Evolutionary conservation across 805 yeast genomes (phyloP).

Genomic region (Tetrapisispora nanseiensis): DNA sequence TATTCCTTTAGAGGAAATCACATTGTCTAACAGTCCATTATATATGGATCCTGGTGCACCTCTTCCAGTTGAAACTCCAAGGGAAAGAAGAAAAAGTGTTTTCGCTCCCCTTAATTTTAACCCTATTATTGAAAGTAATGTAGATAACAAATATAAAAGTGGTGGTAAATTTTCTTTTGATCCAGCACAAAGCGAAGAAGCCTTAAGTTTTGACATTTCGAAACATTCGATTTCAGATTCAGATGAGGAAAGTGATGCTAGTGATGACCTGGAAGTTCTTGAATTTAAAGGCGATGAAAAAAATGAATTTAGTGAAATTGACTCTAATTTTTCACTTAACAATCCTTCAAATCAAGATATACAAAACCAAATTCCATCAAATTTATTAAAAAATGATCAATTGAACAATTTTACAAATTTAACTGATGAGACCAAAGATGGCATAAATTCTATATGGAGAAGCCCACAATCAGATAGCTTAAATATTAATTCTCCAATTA

Average conservation of each 20-base stretch:
- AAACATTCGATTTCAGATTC: conserved; percentile 25
- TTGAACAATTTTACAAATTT: conserved; percentile 5
- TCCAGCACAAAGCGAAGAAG: conserved; percentile 24
- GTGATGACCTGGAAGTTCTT: conserved; percentile 19
- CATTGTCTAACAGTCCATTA: conserved; percentile 41
- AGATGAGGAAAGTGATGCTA: conserved; percentile 25
- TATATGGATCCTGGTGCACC: conserved; percentile 84
- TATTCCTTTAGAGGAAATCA: conserved; percentile 52
- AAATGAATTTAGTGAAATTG: conserved; percentile 14
- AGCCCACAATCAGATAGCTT: conserved; percentile 13
- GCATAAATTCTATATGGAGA: conserved; percentile 22
- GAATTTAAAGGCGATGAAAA: conserved; percentile 11
- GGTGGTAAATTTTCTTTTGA: conserved; percentile 77
- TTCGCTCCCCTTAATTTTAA: conserved; percentile 79
- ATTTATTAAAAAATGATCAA: conserved; percentile 7
- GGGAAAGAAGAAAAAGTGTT: conserved; percentile 43
- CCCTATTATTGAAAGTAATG: conserved; percentile 62
- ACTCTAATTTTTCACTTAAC: conserved; percentile 9
- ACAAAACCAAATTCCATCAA: conserved; percentile 12
- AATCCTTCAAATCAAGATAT: conserved; percentile 9
- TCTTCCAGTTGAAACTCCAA: conserved; percentile 46
- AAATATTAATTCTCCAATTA: conserved; percentile 16
- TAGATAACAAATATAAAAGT: conserved; percentile 76
- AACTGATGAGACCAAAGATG: conserved; percentile 14
- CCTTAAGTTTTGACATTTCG: conserved; percentile 25